Evolutionary conservation across 164 flowering plant genomes (phyloP).

Genomic region (Kalanchoe fedtschenkoi): DNA sequence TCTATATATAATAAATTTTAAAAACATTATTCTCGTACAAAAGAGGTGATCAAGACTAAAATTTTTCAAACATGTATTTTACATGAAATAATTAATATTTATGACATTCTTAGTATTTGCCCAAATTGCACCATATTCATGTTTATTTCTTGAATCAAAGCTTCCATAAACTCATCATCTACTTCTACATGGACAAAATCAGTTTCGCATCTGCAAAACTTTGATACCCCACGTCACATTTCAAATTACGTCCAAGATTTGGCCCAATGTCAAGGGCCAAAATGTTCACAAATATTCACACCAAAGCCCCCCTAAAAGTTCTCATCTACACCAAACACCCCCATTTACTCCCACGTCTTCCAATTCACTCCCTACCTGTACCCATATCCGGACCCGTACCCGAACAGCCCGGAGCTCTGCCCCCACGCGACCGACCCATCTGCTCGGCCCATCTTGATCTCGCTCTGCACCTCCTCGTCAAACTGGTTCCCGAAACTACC

Average conservation of each 20-base stretch:
- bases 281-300: slow-evolving; percentile 10
- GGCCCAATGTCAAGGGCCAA: background rate
- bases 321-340: background rate
- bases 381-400: background rate
- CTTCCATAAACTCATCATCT: no score
- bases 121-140: background rate
- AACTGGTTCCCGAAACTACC: slow-evolving; percentile 6
- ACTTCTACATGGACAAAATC: slow-evolving; percentile 1
- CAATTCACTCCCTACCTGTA: background rate
- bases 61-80: no score
- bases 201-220: slow-evolving; percentile 1
- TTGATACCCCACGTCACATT: background rate
- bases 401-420: background rate
- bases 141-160: background rate
- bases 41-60: no score
- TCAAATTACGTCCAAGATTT: no score
- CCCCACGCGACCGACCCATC: no score
- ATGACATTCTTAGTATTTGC: no score
- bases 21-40: no score
- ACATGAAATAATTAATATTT: no score
- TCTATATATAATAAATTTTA: no score
- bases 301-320: background rate
- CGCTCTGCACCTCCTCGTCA: slow-evolving; percentile 63
- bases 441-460: slow-evolving; percentile 8
- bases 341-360: background rate